Evolutionary conservation across 495 filamentous ascomycete species (phyloP).

Genomic region (Poronia punctata): DNA sequence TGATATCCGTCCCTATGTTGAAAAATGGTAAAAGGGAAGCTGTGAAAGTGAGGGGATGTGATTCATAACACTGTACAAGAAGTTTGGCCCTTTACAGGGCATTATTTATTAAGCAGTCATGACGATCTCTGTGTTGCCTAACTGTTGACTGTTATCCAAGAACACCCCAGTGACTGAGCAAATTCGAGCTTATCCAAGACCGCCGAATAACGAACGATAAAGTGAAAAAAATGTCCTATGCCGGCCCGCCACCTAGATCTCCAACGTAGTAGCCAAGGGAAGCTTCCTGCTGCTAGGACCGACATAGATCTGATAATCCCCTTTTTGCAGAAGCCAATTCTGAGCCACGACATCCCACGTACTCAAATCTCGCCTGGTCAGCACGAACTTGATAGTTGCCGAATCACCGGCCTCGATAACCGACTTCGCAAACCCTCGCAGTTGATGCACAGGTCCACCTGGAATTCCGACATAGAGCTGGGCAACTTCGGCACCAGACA

Average conservation of each 20-base stretch:
- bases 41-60: no score
- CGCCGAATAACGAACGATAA: no score
- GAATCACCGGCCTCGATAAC: conserved; percentile 36
- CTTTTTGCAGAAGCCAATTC: conserved; percentile 49
- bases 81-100: no score
- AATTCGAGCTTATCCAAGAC: no score
- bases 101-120: no score
- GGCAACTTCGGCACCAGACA: conserved; percentile 47
- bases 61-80: no score
- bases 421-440: conserved; percentile 63
- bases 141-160: no score
- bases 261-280: conserved; percentile 26
- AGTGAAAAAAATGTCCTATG: neutral
- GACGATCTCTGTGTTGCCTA: no score
- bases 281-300: conserved; percentile 63
- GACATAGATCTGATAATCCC: conserved; percentile 40
- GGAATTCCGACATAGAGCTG: conserved; percentile 61
- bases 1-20: conserved; percentile 70
- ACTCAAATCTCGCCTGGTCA: conserved; percentile 60
- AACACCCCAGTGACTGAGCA: no score
- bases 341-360: conserved; percentile 57
- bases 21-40: conserved; percentile 60
- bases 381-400: conserved; percentile 41
- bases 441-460: conserved; percentile 43
- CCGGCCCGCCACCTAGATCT: conserved; percentile 7